Conservation (phyloP, 345 rosid genomes). For the Arabis hirsuta region DNA sequence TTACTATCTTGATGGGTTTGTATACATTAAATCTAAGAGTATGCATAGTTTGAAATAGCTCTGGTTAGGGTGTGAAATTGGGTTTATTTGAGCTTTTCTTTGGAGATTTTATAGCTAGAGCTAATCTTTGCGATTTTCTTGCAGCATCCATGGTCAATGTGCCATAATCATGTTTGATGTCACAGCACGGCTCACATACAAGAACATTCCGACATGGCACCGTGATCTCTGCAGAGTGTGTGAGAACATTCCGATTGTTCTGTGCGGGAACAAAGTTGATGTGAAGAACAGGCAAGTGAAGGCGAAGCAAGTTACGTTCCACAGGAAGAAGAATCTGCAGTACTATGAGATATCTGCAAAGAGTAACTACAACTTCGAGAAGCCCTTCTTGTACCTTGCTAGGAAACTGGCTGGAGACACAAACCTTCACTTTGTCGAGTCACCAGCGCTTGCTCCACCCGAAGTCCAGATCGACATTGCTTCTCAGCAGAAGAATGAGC, state of each 20-base stretch:
- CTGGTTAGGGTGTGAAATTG: neutral
- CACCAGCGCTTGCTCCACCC: constrained; percentile 91
- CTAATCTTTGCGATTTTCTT: neutral
- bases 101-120: neutral
- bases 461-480: constrained; percentile 87
- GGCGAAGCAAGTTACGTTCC: constrained; percentile 91
- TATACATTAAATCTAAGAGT: neutral
- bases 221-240: constrained; percentile 96
- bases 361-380: constrained; percentile 94
- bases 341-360: constrained; percentile 95
- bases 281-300: constrained; percentile 96
- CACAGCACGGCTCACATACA: constrained; percentile 92
- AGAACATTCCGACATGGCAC: constrained; percentile 99
- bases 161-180: constrained; percentile 98
- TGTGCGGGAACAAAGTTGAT: constrained; percentile 93
- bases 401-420: constrained; percentile 72
- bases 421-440: constrained; percentile 93
- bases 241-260: constrained; percentile 87
- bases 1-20: neutral
- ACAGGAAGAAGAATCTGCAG: constrained; percentile 92
- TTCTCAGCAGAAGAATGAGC: constrained; percentile 54
- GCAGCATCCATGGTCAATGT: constrained; percentile 98
- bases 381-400: constrained; percentile 90
- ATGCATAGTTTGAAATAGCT: neutral
- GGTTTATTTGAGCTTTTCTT: no score